These are phyloP conservation scores for Crithidia expoeki DNA, from an alignment of 208 protist species.

Conservation along the genomic window DNA sequence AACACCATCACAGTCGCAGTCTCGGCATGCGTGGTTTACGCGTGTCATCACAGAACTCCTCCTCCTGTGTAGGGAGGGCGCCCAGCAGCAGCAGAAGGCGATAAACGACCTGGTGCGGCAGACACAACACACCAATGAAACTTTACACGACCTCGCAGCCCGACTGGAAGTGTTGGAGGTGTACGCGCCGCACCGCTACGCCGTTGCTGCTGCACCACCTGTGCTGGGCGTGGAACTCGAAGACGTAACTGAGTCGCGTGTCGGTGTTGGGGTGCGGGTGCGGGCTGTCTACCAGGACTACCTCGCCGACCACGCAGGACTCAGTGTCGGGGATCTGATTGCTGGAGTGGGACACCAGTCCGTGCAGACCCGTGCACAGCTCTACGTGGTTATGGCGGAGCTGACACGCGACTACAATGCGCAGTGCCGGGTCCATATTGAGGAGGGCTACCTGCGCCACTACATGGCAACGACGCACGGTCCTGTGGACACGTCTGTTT, in stretches of 20 bases:
- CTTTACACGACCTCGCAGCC: slow-evolving; percentile 29
- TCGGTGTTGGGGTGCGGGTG: slow-evolving; percentile 47
- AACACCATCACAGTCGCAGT: no score
- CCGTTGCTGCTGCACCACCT: slow-evolving; percentile 52
- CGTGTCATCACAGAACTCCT: neutral
- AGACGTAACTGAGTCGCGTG: slow-evolving; percentile 27
- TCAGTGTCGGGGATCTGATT: slow-evolving; percentile 57
- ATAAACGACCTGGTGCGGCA: neutral
- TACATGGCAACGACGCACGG: neutral
- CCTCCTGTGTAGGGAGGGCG: neutral
- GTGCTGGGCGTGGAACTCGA: slow-evolving; percentile 65
- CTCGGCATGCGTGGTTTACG: neutral
- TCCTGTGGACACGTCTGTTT: slow-evolving; percentile 5
- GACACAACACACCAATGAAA: slow-evolving; percentile 9
- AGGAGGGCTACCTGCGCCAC: slow-evolving; percentile 33
- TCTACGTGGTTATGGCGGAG: slow-evolving; percentile 60
- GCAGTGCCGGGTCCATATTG: slow-evolving; percentile 42
- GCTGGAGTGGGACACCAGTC: slow-evolving; percentile 46
- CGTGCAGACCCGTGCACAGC: slow-evolving; percentile 50
- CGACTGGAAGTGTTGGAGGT: slow-evolving; percentile 67
- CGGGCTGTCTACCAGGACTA: slow-evolving; percentile 53
- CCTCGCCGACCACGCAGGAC: slow-evolving; percentile 45
- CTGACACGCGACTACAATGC: slow-evolving; percentile 48
- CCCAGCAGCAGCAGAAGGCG: neutral
- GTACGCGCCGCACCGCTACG: slow-evolving; percentile 63